A percentile compares a stretch with the other conserved stretches of the same genome.
These are phyloP conservation scores for Aspergillus brasiliensis DNA, from an alignment of 2,329 filamentous ascomycete species.

Conservation along the genomic window DNA sequence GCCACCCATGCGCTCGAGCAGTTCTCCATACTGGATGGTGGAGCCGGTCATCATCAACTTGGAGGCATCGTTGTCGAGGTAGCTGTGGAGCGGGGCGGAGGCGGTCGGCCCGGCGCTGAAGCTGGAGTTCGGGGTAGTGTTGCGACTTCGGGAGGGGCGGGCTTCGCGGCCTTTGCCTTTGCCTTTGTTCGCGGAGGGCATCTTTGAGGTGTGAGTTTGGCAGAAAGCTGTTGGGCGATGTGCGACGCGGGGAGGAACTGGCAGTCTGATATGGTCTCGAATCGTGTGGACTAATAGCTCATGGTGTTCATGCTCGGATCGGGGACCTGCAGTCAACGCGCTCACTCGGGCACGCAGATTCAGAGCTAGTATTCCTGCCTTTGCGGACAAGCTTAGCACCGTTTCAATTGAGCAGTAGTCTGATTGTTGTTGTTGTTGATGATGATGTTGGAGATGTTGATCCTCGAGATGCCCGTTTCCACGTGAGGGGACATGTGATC, in stretches of 20 bases:
- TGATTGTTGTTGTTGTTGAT: not conserved
- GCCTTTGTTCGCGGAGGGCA: conserved; percentile 51
- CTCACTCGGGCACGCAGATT: not conserved
- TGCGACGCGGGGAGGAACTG: conserved; percentile 1
- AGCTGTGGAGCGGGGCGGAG: conserved; percentile 46
- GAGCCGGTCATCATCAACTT: conserved; percentile 49
- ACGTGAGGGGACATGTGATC: conserved; percentile 2
- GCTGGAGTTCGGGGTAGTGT: conserved; percentile 63
- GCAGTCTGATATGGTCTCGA: not conserved
- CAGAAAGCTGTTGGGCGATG: not conserved
- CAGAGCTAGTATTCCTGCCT: not conserved
- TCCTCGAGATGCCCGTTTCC: not conserved
- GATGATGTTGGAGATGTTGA: not conserved
- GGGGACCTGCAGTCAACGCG: not conserved
- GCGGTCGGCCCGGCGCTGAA: conserved; percentile 49
- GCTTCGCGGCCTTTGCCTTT: conserved; percentile 58
- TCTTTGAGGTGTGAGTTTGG: conserved; percentile 18
- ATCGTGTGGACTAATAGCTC: conserved; percentile 7
- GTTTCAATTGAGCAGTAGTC: not conserved
- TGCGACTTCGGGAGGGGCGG: conserved; percentile 60
- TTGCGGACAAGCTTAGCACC: not conserved
- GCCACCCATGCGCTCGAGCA: conserved; percentile 58
- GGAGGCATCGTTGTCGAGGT: conserved; percentile 56
- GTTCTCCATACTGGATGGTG: conserved; percentile 58
- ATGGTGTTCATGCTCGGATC: conserved; percentile 9